Percentiles rank a stretch among this genome's conserved stretches.
These are phyloP conservation scores for Santalum album DNA, from an alignment of 164 flowering plant species.

Conservation along the genomic window DNA sequence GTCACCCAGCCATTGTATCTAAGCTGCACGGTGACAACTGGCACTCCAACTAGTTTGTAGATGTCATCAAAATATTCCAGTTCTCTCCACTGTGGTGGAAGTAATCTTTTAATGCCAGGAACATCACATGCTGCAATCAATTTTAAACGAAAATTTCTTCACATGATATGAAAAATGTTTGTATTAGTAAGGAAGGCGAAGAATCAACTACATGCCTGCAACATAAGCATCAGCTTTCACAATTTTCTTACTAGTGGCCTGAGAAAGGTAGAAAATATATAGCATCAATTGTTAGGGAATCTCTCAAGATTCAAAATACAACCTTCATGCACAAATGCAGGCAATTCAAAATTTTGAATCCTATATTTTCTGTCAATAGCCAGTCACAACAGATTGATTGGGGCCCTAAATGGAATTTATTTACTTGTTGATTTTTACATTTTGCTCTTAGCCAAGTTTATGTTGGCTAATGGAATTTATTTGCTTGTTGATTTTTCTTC, in stretches of 20 bases:
- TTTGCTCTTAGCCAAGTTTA: too few species aligned
- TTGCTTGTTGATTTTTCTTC: too few species aligned
- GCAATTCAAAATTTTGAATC: neutral
- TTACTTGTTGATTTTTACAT: too few species aligned
- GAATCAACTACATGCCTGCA: slow-evolving; percentile 56
- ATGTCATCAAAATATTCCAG: slow-evolving; percentile 66
- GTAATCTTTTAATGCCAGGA: slow-evolving; percentile 90
- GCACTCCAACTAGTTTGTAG: slow-evolving; percentile 84
- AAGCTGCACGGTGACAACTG: slow-evolving; percentile 95
- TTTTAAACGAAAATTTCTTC: neutral
- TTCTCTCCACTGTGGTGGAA: slow-evolving; percentile 86
- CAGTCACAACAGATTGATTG: neutral
- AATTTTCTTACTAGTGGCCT: slow-evolving; percentile 79
- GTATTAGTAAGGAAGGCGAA: neutral
- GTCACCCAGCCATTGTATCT: slow-evolving; percentile 99
- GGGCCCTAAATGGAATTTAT: too few species aligned
- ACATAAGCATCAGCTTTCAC: slow-evolving; percentile 96
- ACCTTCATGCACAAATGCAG: neutral
- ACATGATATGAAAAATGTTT: neutral
- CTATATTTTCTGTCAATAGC: neutral
- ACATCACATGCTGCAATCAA: slow-evolving; percentile 85
- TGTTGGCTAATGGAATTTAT: too few species aligned
- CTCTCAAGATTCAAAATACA: too few species aligned
- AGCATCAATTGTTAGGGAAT: neutral
- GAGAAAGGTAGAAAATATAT: slow-evolving; percentile 13